Conservation (phyloP, 108 stramenopile species). For the Cafeteria roenbergensis region DNA sequence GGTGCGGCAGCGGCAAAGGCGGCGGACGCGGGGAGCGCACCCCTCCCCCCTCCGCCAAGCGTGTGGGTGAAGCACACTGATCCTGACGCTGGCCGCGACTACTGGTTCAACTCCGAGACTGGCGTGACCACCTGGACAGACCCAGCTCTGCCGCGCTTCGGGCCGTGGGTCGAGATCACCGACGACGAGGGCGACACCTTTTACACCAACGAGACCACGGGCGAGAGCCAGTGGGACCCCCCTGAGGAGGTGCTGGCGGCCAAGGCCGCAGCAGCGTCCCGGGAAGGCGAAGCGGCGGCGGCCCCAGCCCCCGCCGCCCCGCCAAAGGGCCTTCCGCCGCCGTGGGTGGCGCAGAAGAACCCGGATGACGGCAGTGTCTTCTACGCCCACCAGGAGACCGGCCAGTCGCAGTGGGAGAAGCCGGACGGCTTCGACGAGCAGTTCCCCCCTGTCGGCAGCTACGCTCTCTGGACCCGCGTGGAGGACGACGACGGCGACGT, state of each 20-base stretch:
- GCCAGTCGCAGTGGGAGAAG: not conserved
- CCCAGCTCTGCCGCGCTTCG: not conserved
- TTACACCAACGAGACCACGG: slow-evolving; percentile 20
- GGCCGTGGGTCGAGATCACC: not conserved
- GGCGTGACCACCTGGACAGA: too few species aligned
- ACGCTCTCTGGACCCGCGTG: not conserved
- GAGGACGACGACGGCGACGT: not conserved
- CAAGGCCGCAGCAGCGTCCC: not conserved
- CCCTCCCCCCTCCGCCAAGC: too few species aligned
- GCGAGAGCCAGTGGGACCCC: slow-evolving; percentile 23
- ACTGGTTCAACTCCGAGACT: too few species aligned
- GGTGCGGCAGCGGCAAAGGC: slow-evolving; percentile 1
- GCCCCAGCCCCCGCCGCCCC: too few species aligned
- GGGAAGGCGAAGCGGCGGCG: too few species aligned
- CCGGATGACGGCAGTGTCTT: not conserved
- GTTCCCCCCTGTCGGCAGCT: not conserved
- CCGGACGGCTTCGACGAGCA: not conserved
- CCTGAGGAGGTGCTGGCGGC: not conserved
- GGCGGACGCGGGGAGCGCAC: not conserved
- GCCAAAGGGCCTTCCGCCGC: not conserved
- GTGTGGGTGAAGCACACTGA: too few species aligned
- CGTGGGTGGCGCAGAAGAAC: not conserved
- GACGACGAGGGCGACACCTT: slow-evolving; percentile 5
- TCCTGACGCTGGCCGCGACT: too few species aligned
- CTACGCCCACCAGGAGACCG: not conserved